A percentile compares a stretch with the other conserved stretches of the same genome.
Conservation (phyloP, 2,329 filamentous ascomycete genomes). For the Fusarium tuaranense region DNA sequence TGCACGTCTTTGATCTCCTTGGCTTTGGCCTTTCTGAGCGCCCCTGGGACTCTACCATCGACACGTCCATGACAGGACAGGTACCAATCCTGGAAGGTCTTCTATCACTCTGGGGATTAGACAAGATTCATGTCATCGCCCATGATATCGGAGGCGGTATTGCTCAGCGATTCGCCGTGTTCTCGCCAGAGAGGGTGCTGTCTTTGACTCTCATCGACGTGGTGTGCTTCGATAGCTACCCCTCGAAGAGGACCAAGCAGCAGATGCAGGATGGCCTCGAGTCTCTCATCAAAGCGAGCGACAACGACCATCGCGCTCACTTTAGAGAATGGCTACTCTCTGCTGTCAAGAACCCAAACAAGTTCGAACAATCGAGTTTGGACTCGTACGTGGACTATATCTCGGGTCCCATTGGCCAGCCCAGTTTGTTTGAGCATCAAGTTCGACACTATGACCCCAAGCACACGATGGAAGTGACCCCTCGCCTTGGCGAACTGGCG, state of each 20-base stretch:
- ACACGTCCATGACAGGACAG: slow-evolving; percentile 50
- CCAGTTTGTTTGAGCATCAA: slow-evolving; percentile 50
- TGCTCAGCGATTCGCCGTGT: slow-evolving; percentile 45
- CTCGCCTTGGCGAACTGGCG: slow-evolving; percentile 38
- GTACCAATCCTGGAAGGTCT: slow-evolving; percentile 45
- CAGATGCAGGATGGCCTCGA: slow-evolving; percentile 48
- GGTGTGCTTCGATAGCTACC: slow-evolving; percentile 50
- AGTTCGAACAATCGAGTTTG: slow-evolving; percentile 38
- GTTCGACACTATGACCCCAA: slow-evolving; percentile 49
- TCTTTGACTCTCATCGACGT: slow-evolving; percentile 47
- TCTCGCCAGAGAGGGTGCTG: slow-evolving; percentile 34
- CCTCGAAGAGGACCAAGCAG: slow-evolving; percentile 46
- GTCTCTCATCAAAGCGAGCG: slow-evolving; percentile 37
- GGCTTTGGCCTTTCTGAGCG: slow-evolving; percentile 50
- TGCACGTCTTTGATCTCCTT: slow-evolving; percentile 47
- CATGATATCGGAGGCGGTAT: slow-evolving; percentile 50
- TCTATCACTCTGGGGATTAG: slow-evolving; percentile 43
- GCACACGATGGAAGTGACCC: slow-evolving; percentile 48
- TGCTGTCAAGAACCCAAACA: slow-evolving; percentile 33
- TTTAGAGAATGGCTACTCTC: slow-evolving; percentile 45
- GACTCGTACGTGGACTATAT: slow-evolving; percentile 47
- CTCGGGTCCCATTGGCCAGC: slow-evolving; percentile 47
- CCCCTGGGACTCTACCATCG: slow-evolving; percentile 42
- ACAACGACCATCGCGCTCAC: slow-evolving; percentile 39
- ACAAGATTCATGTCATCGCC: slow-evolving; percentile 42